These are phyloP conservation scores for Podosphaera fusca DNA, from an alignment of 2,329 filamentous ascomycete species.

Conservation along the genomic window DNA sequence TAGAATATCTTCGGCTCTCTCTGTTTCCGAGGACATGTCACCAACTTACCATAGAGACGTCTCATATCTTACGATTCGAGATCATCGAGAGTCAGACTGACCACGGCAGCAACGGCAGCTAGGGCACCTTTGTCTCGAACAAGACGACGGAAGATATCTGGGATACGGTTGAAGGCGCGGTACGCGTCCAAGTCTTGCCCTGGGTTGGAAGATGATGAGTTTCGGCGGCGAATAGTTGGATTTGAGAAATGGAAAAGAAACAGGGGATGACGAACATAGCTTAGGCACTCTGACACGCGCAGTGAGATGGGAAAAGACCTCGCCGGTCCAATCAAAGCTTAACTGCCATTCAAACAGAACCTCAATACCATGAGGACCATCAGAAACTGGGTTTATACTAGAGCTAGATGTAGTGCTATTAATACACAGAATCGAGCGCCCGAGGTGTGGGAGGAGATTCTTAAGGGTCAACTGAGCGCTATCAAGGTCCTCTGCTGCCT, in stretches of 20 bases:
- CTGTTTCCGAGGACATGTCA: no score
- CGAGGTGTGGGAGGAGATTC: slow-evolving; percentile 30
- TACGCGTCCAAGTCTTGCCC: slow-evolving; percentile 36
- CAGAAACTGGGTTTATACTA: slow-evolving; percentile 15
- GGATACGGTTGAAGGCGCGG: slow-evolving; percentile 31
- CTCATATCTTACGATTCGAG: background rate
- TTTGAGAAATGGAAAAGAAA: slow-evolving; percentile 17
- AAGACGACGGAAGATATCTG: slow-evolving; percentile 35
- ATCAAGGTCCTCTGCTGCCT: slow-evolving; percentile 5
- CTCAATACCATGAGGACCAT: slow-evolving; percentile 10
- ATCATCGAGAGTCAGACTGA: slow-evolving; percentile 23
- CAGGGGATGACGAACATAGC: slow-evolving; percentile 25
- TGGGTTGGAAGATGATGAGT: background rate
- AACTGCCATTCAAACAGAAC: slow-evolving; percentile 37
- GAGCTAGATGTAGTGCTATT: background rate
- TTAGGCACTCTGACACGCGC: slow-evolving; percentile 32
- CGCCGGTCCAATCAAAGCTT: slow-evolving; percentile 49
- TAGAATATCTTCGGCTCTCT: no score
- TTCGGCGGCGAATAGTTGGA: background rate
- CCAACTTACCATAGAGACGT: no score
- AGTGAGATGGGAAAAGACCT: slow-evolving; percentile 35
- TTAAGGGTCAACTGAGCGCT: slow-evolving; percentile 17
- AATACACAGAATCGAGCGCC: slow-evolving; percentile 19
- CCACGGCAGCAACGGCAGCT: slow-evolving; percentile 33
- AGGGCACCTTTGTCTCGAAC: slow-evolving; percentile 31